phyloP scores from a whole-genome alignment of 2,329 filamentous ascomycete genomes.

The Venturia aucupariae region DNA sequence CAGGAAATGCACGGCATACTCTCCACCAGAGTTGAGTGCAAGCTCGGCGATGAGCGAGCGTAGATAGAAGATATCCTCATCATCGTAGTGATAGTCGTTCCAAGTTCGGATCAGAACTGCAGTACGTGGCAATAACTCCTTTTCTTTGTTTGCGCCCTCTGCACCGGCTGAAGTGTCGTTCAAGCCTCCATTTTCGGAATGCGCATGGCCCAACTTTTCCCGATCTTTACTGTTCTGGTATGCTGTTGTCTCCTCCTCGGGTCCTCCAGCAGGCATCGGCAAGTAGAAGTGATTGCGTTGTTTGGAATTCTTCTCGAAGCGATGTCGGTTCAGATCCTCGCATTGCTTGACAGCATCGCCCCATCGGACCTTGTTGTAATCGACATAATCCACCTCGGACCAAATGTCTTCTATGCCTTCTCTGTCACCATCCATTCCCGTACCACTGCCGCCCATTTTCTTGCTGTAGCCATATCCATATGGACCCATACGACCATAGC shows the following conservation, averaged over 20 bases:
- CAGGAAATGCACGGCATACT: constrained; percentile 75
- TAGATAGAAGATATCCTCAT: constrained; percentile 74
- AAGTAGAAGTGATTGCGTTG: constrained; percentile 30
- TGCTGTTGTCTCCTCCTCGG: constrained; percentile 1
- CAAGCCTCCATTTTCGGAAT: constrained; percentile 10
- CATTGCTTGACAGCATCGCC: constrained; percentile 68
- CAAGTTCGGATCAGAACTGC: constrained; percentile 76
- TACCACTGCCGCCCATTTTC: constrained; percentile 68
- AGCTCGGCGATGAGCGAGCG: constrained; percentile 74
- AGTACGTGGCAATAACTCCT: constrained; percentile 47
- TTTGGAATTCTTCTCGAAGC: constrained; percentile 46
- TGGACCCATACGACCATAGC: constrained; percentile 77
- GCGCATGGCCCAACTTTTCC: constrained; percentile 16
- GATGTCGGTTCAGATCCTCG: constrained; percentile 57
- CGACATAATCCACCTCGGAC: constrained; percentile 60
- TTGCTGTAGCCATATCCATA: constrained; percentile 84
- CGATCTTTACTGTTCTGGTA: neutral
- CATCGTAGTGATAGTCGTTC: constrained; percentile 68
- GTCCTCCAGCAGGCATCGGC: constrained; percentile 23
- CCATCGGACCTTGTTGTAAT: constrained; percentile 73
- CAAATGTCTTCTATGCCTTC: constrained; percentile 76
- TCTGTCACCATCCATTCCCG: constrained; percentile 74
- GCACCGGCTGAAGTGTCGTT: constrained; percentile 10
- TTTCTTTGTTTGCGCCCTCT: constrained; percentile 22
- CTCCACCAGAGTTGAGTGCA: constrained; percentile 65